phyloP scores from a whole-genome alignment of 2,329 filamentous ascomycete genomes.

The Aquanectria penicillioides region DNA sequence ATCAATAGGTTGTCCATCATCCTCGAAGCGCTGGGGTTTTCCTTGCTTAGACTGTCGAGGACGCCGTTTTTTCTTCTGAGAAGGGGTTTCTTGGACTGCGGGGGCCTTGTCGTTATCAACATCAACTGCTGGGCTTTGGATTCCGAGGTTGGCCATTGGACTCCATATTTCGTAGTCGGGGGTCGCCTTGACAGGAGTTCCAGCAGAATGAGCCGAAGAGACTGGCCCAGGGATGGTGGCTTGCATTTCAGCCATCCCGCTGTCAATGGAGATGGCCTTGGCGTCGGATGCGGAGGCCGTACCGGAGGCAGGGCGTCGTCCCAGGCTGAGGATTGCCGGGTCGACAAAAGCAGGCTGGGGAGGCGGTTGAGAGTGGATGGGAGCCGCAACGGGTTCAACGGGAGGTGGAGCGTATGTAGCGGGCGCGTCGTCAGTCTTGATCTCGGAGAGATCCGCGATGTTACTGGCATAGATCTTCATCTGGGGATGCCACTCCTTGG shows the following conservation, averaged over 20 bases:
- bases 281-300: conserved; percentile 38
- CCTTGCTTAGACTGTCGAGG: conserved; percentile 46
- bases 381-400: conserved; percentile 37
- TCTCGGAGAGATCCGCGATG: conserved; percentile 57
- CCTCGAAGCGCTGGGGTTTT: conserved; percentile 41
- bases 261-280: conserved; percentile 19
- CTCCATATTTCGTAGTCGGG: conserved; percentile 39
- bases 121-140: conserved; percentile 30
- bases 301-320: conserved; percentile 51
- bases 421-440: conserved; percentile 44
- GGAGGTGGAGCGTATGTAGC: conserved; percentile 41
- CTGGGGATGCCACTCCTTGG: conserved; percentile 53
- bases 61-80: conserved; percentile 46
- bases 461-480: conserved; percentile 59
- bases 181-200: conserved; percentile 26
- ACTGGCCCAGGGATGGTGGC: conserved; percentile 11
- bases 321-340: conserved; percentile 82
- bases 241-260: conserved; percentile 26
- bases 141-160: conserved; percentile 40
- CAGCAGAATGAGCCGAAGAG: conserved; percentile 17
- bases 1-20: conserved; percentile 39
- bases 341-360: conserved; percentile 71
- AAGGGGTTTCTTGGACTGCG: conserved; percentile 34
- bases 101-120: conserved; percentile 30
- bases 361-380: conserved; percentile 41